Percentiles rank a stretch among this genome's conserved stretches.
Conservation (phyloP, 768 basidiomycete species). For the Rickenella mellea region DNA sequence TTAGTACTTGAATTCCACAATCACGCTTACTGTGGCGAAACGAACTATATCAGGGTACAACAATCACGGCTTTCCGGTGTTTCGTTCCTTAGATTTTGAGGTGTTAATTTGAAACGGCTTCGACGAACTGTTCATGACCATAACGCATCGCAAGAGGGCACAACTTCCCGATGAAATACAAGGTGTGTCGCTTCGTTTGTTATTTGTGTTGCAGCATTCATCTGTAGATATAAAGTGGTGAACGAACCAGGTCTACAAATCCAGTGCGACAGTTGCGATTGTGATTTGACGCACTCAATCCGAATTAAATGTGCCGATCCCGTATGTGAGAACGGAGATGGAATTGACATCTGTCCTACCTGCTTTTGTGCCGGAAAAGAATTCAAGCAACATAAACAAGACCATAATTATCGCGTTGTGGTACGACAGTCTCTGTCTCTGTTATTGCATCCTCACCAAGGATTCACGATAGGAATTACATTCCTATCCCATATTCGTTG, state of each 20-base stretch:
- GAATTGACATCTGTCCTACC: slow-evolving; percentile 85
- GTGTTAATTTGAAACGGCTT: no score
- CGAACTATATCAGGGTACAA: no score
- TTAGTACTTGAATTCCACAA: no score
- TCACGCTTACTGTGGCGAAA: no score
- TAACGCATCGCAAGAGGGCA: slow-evolving; percentile 59
- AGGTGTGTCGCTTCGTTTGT: slow-evolving; percentile 28
- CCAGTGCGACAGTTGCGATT: slow-evolving; percentile 73
- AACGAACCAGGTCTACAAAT: slow-evolving; percentile 79
- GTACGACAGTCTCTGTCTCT: slow-evolving; percentile 30
- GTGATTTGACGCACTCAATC: slow-evolving; percentile 92
- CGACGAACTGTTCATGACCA: no score
- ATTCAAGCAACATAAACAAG: slow-evolving; percentile 73
- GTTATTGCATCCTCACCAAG: slow-evolving; percentile 8
- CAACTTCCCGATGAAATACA: slow-evolving; percentile 56
- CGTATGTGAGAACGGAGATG: slow-evolving; percentile 60
- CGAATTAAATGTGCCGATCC: slow-evolving; percentile 93
- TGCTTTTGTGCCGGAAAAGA: slow-evolving; percentile 94
- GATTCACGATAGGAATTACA: slow-evolving; percentile 66
- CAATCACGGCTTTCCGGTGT: no score
- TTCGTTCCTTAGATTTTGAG: no score
- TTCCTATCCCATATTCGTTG: slow-evolving; percentile 90
- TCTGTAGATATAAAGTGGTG: slow-evolving; percentile 40
- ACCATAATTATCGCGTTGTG: slow-evolving; percentile 87
- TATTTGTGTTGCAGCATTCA: slow-evolving; percentile 15